Evolutionary conservation across 1,284 basidiomycete species (phyloP).

Genomic region (Pholiota adiposa): DNA sequence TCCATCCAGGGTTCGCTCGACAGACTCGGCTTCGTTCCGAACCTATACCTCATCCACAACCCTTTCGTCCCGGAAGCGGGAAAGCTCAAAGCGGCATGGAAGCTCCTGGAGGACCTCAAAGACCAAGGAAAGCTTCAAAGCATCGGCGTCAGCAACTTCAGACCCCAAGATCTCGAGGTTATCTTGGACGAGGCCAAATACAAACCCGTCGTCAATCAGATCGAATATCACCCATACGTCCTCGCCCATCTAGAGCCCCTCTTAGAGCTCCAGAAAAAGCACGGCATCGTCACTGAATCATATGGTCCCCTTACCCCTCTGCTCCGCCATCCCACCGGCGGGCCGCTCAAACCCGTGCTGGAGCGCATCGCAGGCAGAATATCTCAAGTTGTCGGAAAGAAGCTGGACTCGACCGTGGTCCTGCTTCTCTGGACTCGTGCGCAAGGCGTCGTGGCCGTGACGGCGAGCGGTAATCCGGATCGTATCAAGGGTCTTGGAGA

Average conservation of each 20-base stretch:
- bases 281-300: conserved; percentile 47
- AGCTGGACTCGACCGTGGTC: conserved; percentile 23
- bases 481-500: conserved; percentile 50
- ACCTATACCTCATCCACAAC: conserved; percentile 50
- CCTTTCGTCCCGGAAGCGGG: conserved; percentile 36
- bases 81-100: conserved; percentile 36
- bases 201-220: conserved; percentile 60
- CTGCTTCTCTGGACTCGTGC: conserved; percentile 33
- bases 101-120: conserved; percentile 38
- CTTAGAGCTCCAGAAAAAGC: conserved; percentile 40
- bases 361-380: conserved; percentile 41
- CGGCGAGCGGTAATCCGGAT: conserved; percentile 45
- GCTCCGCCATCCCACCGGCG: conserved; percentile 42
- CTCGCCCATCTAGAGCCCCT: conserved; percentile 40
- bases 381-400: conserved; percentile 20
- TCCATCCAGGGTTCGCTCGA: conserved; percentile 38
- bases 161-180: conserved; percentile 52
- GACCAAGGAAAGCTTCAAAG: conserved; percentile 42
- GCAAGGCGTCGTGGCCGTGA: conserved; percentile 35
- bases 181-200: conserved; percentile 47
- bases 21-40: conserved; percentile 44
- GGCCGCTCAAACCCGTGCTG: conserved; percentile 50
- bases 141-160: conserved; percentile 66
- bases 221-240: conserved; percentile 59
- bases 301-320: conserved; percentile 34